phyloP scores from a whole-genome alignment of 2,329 filamentous ascomycete species.

The Tolypocladium endophyticum region DNA sequence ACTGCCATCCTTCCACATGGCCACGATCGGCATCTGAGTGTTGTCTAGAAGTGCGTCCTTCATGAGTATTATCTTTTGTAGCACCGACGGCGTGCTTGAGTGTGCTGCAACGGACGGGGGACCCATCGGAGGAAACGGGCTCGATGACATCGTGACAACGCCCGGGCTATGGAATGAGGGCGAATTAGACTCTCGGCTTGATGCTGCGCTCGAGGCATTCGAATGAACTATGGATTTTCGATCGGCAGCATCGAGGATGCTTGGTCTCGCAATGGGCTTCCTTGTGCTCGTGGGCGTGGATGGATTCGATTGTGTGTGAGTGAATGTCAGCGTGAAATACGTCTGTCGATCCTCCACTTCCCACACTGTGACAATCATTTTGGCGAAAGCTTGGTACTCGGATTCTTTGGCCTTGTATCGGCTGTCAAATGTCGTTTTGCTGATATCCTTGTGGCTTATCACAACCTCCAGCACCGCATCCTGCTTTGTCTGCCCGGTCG shows the following conservation, averaged over 20 bases:
- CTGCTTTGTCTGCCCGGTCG: constrained; percentile 26
- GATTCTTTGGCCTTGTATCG: constrained; percentile 23
- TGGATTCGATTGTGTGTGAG: constrained; percentile 38
- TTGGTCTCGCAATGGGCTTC: constrained; percentile 27
- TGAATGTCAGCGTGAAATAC: constrained; percentile 69
- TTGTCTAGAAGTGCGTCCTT: constrained; percentile 71
- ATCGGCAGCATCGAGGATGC: constrained; percentile 34
- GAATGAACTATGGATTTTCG: constrained; percentile 31
- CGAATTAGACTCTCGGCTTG: constrained; percentile 36
- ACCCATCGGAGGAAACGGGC: constrained; percentile 56
- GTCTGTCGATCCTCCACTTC: constrained; percentile 53
- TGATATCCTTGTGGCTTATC: constrained; percentile 39
- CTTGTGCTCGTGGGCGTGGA: constrained; percentile 20
- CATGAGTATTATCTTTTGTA: constrained; percentile 64
- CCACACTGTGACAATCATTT: constrained; percentile 71
- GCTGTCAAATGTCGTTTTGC: constrained; percentile 25
- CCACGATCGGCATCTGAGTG: constrained; percentile 62
- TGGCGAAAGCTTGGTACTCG: constrained; percentile 43
- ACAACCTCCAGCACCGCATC: constrained; percentile 61
- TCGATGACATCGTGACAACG: constrained; percentile 39
- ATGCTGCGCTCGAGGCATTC: constrained; percentile 35
- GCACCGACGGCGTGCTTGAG: constrained; percentile 50
- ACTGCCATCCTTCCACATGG: constrained; percentile 72
- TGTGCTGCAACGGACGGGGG: constrained; percentile 46
- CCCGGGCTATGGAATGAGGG: constrained; percentile 40